phyloP scores from a whole-genome alignment of 352 stramenopile species.

The Globisporangium splendens region DNA sequence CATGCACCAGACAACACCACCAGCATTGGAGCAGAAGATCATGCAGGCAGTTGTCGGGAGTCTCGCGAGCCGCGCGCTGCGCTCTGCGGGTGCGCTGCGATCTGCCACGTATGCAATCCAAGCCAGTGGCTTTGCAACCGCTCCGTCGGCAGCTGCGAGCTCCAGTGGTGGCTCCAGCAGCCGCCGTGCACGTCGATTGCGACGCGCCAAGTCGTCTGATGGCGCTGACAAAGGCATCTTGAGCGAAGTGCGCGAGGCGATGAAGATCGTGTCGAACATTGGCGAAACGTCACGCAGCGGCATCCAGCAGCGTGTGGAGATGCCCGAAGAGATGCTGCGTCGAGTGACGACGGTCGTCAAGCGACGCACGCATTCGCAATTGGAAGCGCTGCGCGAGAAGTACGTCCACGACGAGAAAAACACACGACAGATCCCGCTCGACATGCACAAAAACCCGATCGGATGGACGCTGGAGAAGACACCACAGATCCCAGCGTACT shows the following conservation, averaged over 20 bases:
- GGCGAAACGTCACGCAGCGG: slow-evolving; percentile 60
- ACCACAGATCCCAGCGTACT: slow-evolving; percentile 55
- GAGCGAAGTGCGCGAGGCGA: slow-evolving; percentile 30
- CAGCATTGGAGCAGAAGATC: neutral
- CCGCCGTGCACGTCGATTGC: slow-evolving; percentile 41
- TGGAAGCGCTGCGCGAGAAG: slow-evolving; percentile 62
- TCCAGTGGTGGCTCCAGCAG: slow-evolving; percentile 22
- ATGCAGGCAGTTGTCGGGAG: neutral
- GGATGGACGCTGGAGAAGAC: slow-evolving; percentile 76
- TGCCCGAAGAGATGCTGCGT: slow-evolving; percentile 58
- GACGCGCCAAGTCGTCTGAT: slow-evolving; percentile 25
- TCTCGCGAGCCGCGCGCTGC: slow-evolving; percentile 2
- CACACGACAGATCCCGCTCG: slow-evolving; percentile 53
- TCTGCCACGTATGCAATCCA: slow-evolving; percentile 6
- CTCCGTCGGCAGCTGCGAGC: neutral
- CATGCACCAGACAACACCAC: neutral
- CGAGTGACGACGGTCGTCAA: slow-evolving; percentile 63
- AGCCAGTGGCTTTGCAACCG: slow-evolving; percentile 5
- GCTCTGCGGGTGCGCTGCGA: slow-evolving; percentile 1
- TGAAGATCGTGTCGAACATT: slow-evolving; percentile 55
- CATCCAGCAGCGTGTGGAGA: slow-evolving; percentile 64
- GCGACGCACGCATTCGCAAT: slow-evolving; percentile 73
- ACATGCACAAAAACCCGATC: slow-evolving; percentile 74
- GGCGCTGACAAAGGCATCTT: slow-evolving; percentile 11
- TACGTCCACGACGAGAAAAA: slow-evolving; percentile 41